Conservation (phyloP, 2,329 filamentous ascomycete genomes). For the Penicillium sp. region DNA sequence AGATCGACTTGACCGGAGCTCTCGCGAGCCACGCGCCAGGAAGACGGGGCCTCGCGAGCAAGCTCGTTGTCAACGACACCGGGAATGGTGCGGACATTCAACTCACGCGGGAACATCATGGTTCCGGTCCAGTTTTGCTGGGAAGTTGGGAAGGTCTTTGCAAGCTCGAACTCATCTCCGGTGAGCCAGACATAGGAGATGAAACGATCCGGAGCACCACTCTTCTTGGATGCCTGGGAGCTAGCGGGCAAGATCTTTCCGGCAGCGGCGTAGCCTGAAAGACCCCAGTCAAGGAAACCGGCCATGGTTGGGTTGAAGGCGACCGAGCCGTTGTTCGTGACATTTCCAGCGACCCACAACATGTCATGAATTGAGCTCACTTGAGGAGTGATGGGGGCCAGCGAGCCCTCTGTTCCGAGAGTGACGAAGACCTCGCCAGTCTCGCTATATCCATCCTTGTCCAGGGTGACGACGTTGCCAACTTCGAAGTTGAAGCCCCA, state of each 20-base stretch:
- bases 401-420: conserved; percentile 18
- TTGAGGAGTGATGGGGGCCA: conserved; percentile 8
- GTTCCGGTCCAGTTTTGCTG: conserved; percentile 19
- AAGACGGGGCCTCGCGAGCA: neutral
- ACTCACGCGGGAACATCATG: conserved; percentile 17
- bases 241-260: conserved; percentile 18
- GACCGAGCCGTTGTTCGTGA: conserved; percentile 8
- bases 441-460: conserved; percentile 16
- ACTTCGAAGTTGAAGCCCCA: conserved; percentile 24
- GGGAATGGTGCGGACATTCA: conserved; percentile 9
- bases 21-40: conserved; percentile 8
- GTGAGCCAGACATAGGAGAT: conserved; percentile 20
- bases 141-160: conserved; percentile 11
- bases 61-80: conserved; percentile 18
- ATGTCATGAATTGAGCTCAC: conserved; percentile 20
- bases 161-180: conserved; percentile 14
- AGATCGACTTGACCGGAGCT: conserved; percentile 4
- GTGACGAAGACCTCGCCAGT: conserved; percentile 18
- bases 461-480: conserved; percentile 16
- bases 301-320: conserved; percentile 20
- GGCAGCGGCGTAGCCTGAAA: conserved; percentile 18
- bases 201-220: conserved; percentile 19
- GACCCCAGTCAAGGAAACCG: conserved; percentile 22
- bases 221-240: conserved; percentile 15
- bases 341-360: conserved; percentile 18